A percentile compares a stretch with the other conserved stretches of the same genome.
Evolutionary conservation across 2,329 filamentous ascomycete genomes (phyloP).

Genomic region (Fusarium tricinctum): DNA sequence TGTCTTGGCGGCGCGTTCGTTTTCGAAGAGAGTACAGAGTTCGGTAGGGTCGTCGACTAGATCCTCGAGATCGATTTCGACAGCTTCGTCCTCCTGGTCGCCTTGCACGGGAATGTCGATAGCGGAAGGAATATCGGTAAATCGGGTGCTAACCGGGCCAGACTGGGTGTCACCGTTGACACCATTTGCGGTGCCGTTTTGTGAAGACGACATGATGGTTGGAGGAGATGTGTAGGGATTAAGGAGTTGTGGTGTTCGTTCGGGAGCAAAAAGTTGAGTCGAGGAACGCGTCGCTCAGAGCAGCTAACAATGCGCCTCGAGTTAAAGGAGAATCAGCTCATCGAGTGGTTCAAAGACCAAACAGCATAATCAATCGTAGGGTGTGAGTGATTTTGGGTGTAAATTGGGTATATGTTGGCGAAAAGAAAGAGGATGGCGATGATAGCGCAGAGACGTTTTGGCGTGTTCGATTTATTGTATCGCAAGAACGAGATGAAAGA

Average conservation of each 20-base stretch:
- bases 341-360: constrained; percentile 45
- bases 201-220: constrained; percentile 57
- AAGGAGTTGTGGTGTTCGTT: constrained; percentile 26
- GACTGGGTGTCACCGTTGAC: constrained; percentile 56
- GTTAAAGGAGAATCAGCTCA: constrained; percentile 50
- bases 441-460: constrained; percentile 30
- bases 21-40: constrained; percentile 93
- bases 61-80: constrained; percentile 93
- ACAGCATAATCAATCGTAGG: constrained; percentile 48
- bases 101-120: constrained; percentile 77
- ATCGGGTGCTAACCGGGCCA: constrained; percentile 66
- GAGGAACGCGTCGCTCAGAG: constrained; percentile 52
- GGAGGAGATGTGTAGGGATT: constrained; percentile 9
- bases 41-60: constrained; percentile 95
- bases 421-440: constrained; percentile 18
- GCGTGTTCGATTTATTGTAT: constrained; percentile 45
- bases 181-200: constrained; percentile 63
- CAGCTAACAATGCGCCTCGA: constrained; percentile 52
- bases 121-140: constrained; percentile 73
- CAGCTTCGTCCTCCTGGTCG: constrained; percentile 77
- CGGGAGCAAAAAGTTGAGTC: constrained; percentile 32
- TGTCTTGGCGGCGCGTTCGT: constrained; percentile 89
- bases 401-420: constrained; percentile 5
- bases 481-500: constrained; percentile 33
- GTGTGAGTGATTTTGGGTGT: constrained; percentile 1